Base-by-base conservation (phyloP, 441 rosid genomes). In the Jatropha multifida region DNA sequence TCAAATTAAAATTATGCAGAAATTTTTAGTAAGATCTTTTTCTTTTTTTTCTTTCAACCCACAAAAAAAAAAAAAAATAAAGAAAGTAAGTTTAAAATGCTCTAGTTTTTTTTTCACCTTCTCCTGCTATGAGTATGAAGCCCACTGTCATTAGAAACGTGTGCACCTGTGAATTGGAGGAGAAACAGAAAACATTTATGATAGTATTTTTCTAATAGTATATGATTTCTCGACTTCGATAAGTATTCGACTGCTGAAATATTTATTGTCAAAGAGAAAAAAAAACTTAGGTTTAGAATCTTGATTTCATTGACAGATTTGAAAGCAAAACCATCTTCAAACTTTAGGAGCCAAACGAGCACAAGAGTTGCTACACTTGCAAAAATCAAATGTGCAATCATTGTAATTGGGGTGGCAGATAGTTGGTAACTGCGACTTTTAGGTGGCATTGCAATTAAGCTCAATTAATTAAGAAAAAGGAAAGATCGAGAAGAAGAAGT, bases 61-160 rank as follows among this genome's bases (percentile, higher is more conserved):
- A 5, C 46, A 42, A 42, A 42, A 8, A 5, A 42, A 42, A 42
- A 42, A 42, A 42, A 3, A 42, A 42, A 1, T 0, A 42, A 5
- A 42, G 9, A 42, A 42, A 5, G 9, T 42, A 5, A 42, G 9
- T 4, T 42, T 42, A 8, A 42, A 42, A 42, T 42, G 46, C 32
- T 32, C 32, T 32, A 32, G 1, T 0, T 11, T 62, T 63, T 20
- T 32, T 65, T 69, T 23, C 23, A 86, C 93, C 90, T 86, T 89
- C 87, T 68, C 90, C 93, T 23, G 79, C 80, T 26, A 84, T 11
- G 70, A 89, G 81, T 60, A 87, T 79, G 23, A 89, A 83, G 40
- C 88, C 90, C 48, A 89, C 75, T n/a, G 81, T 76, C 93, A 87
- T 87, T n/a, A 87, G 76, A 56, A 89, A 75, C 38, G 83, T 73